Percentiles rank a stretch among this genome's conserved stretches.
Conservation (phyloP, 139 green algal species). For the Chlamydomonas schloesseri region DNA sequence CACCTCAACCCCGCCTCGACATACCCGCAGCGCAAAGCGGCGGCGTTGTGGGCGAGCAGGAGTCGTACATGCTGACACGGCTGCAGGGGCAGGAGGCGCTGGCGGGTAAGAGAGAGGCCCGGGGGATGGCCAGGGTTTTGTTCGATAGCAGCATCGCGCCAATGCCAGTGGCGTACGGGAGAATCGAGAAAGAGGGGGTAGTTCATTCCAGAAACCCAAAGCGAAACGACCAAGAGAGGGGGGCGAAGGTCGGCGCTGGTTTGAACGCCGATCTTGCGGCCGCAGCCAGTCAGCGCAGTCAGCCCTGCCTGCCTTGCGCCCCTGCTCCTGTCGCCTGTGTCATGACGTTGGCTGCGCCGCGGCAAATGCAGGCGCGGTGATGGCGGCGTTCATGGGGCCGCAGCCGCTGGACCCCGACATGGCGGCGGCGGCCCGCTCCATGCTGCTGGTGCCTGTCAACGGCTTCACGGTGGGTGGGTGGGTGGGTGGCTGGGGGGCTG, state of each 20-base stretch:
- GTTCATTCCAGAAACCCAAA: no score
- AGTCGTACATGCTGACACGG: slow-evolving; percentile 13
- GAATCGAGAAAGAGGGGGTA: no score
- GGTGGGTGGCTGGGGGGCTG: neutral
- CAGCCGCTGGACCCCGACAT: slow-evolving; percentile 20
- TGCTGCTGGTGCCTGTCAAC: slow-evolving; percentile 18
- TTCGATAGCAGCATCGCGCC: no score
- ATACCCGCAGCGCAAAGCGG: slow-evolving; percentile 9
- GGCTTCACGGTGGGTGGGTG: slow-evolving; percentile 1
- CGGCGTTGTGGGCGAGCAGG: neutral
- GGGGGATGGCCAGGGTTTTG: no score
- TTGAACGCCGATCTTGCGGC: no score
- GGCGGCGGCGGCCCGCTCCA: neutral
- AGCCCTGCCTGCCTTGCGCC: no score
- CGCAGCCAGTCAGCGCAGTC: no score
- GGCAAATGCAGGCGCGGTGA: neutral
- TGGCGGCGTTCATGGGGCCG: slow-evolving; percentile 24
- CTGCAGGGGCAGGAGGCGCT: slow-evolving; percentile 30
- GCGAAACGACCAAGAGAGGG: no score
- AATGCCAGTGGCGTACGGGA: no score
- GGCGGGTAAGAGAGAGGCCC: slow-evolving; percentile 4
- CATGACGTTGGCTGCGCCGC: no score
- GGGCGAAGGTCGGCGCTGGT: no score
- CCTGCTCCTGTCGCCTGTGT: no score
- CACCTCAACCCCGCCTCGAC: neutral